Percentiles rank a stretch among this genome's conserved stretches.
These are phyloP conservation scores for Heteromeles arbutifolia DNA, from an alignment of 306 rosid genomes.

Conservation along the genomic window DNA sequence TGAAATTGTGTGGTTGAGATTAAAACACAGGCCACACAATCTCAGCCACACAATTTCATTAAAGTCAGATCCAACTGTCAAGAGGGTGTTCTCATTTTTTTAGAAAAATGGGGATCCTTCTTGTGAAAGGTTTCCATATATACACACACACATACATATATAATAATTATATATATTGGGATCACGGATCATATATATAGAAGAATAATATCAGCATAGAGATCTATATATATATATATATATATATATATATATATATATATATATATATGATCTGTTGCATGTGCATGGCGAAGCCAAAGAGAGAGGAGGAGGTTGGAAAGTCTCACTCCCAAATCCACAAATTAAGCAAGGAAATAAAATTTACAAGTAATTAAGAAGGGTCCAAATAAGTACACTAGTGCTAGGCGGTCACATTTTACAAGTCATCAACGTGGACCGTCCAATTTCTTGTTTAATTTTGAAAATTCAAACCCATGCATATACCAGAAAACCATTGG, in stretches of 20 bases:
- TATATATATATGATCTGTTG: neutral
- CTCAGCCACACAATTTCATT: too few species aligned
- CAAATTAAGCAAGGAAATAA: neutral
- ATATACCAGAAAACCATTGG: neutral
- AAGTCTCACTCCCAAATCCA: neutral
- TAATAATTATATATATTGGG: neutral
- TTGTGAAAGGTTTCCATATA: too few species aligned
- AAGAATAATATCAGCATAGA: neutral
- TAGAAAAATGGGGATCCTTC: too few species aligned
- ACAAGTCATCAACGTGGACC: neutral
- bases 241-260: neutral
- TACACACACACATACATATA: neutral
- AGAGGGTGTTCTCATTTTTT: too few species aligned
- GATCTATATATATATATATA: neutral
- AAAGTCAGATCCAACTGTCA: too few species aligned
- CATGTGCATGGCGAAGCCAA: slow-evolving; percentile 9
- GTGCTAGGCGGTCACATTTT: neutral
- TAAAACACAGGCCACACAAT: too few species aligned
- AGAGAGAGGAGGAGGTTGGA: neutral
- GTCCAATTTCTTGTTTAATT: neutral
- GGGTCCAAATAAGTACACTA: neutral
- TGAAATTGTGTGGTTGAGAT: too few species aligned
- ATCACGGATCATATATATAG: neutral
- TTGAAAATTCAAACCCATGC: neutral
- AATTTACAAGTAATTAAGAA: neutral